These are phyloP conservation scores for Xylaria sp. DNA, from an alignment of 2,329 filamentous ascomycete genomes.

Conservation along the genomic window DNA sequence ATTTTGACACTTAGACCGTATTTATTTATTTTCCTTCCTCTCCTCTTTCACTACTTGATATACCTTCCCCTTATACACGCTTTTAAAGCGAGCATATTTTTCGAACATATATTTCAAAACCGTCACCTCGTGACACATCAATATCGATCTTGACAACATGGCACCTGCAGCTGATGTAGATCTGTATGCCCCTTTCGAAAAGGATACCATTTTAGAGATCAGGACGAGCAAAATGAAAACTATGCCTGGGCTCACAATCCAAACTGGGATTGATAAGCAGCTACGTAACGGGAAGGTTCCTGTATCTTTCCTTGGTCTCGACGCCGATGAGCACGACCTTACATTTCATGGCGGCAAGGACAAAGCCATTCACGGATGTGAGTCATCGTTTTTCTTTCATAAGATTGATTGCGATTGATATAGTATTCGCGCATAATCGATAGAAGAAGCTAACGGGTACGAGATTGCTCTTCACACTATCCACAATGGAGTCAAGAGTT, in stretches of 20 bases:
- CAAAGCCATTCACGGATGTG: constrained; percentile 70
- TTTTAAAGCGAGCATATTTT: background rate
- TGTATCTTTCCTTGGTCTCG: constrained; percentile 62
- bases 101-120: background rate
- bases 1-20: constrained; percentile 9
- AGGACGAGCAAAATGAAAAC: constrained; percentile 67
- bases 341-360: constrained; percentile 70
- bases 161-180: constrained; percentile 43
- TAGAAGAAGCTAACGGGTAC: constrained; percentile 25
- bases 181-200: constrained; percentile 53
- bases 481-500: constrained; percentile 62
- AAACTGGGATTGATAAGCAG: constrained; percentile 67
- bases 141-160: constrained; percentile 36
- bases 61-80: background rate
- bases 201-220: constrained; percentile 65
- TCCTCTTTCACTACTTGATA: background rate
- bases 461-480: constrained; percentile 71
- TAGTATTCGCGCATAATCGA: background rate
- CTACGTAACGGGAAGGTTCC: constrained; percentile 56
- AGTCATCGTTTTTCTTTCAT: constrained; percentile 42
- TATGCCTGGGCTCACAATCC: constrained; percentile 61
- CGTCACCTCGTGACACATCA: background rate
- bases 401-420: background rate
- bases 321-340: constrained; percentile 69
- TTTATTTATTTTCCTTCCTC: constrained; percentile 8